Percentiles rank a stretch among this genome's conserved stretches.
These are phyloP conservation scores for Heterobasidion occidentale DNA, from an alignment of 1,284 basidiomycete genomes.

Conservation along the genomic window DNA sequence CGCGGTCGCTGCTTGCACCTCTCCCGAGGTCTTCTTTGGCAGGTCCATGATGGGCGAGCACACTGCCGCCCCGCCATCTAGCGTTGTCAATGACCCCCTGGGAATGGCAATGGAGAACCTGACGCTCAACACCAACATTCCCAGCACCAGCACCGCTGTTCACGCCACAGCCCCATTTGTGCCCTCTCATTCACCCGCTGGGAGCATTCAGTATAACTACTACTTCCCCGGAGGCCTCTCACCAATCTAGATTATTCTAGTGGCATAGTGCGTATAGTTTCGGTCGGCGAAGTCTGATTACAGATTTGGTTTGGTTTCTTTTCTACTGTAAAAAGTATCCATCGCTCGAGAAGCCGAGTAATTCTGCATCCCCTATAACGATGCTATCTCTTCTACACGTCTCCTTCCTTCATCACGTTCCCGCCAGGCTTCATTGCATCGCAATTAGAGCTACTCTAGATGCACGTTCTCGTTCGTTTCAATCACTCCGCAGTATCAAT, in stretches of 20 bases:
- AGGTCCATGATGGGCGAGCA: slow-evolving; percentile 14
- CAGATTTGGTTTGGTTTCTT: background rate
- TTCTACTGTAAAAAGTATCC: background rate
- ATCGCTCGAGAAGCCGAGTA: background rate
- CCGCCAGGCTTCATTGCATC: background rate
- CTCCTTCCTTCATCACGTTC: background rate
- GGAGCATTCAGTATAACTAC: background rate
- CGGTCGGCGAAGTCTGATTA: background rate
- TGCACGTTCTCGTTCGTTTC: background rate
- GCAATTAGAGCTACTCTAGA: background rate
- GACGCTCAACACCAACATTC: background rate
- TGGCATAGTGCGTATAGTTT: background rate
- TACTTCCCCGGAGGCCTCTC: background rate
- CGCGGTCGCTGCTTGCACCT: slow-evolving; percentile 88
- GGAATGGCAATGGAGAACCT: slow-evolving; percentile 15
- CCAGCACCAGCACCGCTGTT: too few species aligned
- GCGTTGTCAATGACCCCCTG: slow-evolving; percentile 12
- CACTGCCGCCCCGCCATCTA: slow-evolving; percentile 12
- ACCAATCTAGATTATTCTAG: background rate
- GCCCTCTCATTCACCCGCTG: too few species aligned
- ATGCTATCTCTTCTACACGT: background rate
- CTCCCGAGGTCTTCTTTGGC: slow-evolving; percentile 85
- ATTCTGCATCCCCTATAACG: background rate
- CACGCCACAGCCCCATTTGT: too few species aligned
- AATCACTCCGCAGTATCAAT: background rate